Conservation (phyloP, 345 rosid species). For the Ricinus communis region DNA sequence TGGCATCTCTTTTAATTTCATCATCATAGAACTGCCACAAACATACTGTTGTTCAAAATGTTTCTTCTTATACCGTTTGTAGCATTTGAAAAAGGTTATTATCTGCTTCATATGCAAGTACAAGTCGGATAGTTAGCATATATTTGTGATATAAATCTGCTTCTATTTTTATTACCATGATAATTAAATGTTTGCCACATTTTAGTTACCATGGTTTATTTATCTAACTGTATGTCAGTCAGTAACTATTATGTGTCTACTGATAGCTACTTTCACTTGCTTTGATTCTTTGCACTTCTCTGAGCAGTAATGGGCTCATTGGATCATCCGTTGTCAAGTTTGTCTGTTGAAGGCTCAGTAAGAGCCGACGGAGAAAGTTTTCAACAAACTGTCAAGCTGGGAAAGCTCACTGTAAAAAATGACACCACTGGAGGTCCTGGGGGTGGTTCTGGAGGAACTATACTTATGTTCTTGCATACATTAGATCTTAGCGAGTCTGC, state of each 20-base stretch:
- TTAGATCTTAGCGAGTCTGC: conserved; percentile 64
- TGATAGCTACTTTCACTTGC: conserved; percentile 7
- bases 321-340: conserved; percentile 88
- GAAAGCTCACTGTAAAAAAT: conserved; percentile 25
- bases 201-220: conserved; percentile 4
- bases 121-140: neutral
- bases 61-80: neutral
- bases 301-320: conserved; percentile 87
- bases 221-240: neutral
- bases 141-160: neutral
- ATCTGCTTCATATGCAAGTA: neutral
- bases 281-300: conserved; percentile 25
- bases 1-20: neutral
- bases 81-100: neutral
- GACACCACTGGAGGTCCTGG: conserved; percentile 59
- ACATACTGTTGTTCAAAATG: neutral
- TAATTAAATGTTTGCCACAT: neutral
- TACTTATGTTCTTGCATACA: conserved; percentile 68
- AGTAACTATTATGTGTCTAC: neutral
- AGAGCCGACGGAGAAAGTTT: conserved; percentile 86
- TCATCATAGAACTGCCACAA: neutral
- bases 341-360: conserved; percentile 73
- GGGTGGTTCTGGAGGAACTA: conserved; percentile 97
- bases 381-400: conserved; percentile 30
- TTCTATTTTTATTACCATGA: neutral